Evolutionary conservation across 805 yeast genomes (phyloP), one percentile per base, ranked within the genome.

Genomic region (Barnettozyma sucrosica): DNA sequence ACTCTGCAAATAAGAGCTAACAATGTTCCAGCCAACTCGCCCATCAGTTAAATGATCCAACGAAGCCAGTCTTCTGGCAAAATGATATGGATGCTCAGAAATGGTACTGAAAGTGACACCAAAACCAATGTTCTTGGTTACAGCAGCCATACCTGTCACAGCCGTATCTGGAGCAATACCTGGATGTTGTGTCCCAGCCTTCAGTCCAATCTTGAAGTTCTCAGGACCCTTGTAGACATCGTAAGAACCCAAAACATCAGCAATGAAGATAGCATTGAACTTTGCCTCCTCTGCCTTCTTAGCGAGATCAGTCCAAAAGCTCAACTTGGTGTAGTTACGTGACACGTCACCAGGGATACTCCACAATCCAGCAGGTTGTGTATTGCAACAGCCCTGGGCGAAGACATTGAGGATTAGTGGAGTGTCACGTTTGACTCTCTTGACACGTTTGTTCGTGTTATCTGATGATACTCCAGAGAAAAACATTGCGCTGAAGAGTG

Each of bases 11-110:
- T 70, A 68, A 3, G 71, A 65, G 16, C 70, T 60, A 21, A 70
- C 75, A 11, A 70, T 64, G 50, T 71, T 70, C 75, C 75, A 70
- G 32, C 74, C 75, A 46, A 70, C 55, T 51, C 75, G 59, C 14
- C 75, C 75, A 28, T 62, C 60, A 8, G 72, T 65, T 47, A 71
- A 59, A 47, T 69, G 74, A 47, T 70, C 75, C 43, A 70, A 57
- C 0, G 75, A 64, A 5, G 70, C 67, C 38, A 70, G 52, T 44
- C 71, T 58, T 55, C 74, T 58, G 13, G 71, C 65, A 24, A 69
- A 62, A 46, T 59, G 66, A 45, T 66, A 69, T 1, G 74, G 74
- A 14, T 63, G 66, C 41, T 70, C 75, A 50, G 68, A 66, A 20
- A 70, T 65, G 10, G 74, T 70, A 28, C 68, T 60, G 39, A 66